Evolutionary conservation across 495 filamentous ascomycete species (phyloP).

Genomic region (Lindgomyces ingoldianus): DNA sequence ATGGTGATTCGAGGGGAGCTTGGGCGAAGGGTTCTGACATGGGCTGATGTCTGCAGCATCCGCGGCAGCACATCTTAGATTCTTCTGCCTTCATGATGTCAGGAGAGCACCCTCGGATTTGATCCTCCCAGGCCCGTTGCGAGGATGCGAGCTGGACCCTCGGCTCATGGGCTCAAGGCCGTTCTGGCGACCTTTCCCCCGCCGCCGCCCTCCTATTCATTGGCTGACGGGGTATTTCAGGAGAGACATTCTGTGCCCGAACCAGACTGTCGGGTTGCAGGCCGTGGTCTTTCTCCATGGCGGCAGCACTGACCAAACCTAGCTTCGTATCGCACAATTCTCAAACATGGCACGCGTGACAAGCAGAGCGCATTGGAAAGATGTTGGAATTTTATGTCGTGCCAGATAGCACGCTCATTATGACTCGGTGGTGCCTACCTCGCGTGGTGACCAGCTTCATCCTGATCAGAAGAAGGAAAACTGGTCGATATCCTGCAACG

Average conservation of each 20-base stretch:
- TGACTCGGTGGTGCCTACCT: slow-evolving; percentile 20
- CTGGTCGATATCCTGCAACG: neutral
- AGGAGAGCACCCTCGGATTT: slow-evolving; percentile 11
- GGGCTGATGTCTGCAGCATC: slow-evolving; percentile 29
- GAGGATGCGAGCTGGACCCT: slow-evolving; percentile 7
- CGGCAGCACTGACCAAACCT: slow-evolving; percentile 8
- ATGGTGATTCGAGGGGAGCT: slow-evolving; percentile 21
- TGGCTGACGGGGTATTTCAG: slow-evolving; percentile 22
- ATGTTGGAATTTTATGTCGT: slow-evolving; percentile 22
- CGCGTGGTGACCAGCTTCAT: slow-evolving; percentile 17
- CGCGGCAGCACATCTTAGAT: slow-evolving; percentile 13
- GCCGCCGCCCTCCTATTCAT: neutral
- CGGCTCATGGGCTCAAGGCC: slow-evolving; percentile 6
- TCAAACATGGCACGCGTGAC: slow-evolving; percentile 28
- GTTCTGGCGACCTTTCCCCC: slow-evolving; percentile 10
- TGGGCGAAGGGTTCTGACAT: slow-evolving; percentile 30
- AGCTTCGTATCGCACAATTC: neutral
- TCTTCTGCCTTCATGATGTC: slow-evolving; percentile 9
- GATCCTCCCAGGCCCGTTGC: neutral
- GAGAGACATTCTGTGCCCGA: slow-evolving; percentile 18
- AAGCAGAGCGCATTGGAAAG: slow-evolving; percentile 5
- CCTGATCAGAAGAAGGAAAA: neutral
- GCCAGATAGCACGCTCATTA: neutral
- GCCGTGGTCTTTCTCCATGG: slow-evolving; percentile 12
- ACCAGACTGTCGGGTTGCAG: slow-evolving; percentile 26